Percentiles rank a stretch among this genome's conserved stretches.
Conservation (phyloP, 768 basidiomycete species). For the Boletus sp. region DNA sequence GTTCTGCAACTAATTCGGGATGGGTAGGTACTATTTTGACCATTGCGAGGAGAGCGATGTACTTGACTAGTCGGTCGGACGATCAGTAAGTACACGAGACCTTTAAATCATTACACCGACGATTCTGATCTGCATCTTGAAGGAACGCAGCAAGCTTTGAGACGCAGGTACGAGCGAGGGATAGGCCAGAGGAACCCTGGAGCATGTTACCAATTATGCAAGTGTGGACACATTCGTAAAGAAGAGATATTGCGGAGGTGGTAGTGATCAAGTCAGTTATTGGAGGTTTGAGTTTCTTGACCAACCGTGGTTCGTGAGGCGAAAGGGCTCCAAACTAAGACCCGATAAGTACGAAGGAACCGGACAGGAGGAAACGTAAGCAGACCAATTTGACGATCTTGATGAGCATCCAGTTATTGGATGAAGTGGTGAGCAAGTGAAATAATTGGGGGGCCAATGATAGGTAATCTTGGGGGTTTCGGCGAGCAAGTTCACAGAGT, state of each 20-base stretch:
- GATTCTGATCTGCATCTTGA: conserved; percentile 90
- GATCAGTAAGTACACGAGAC: conserved; percentile 14
- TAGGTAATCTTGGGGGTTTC: conserved; percentile 77
- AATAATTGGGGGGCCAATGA: conserved; percentile 90
- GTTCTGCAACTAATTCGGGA: conserved; percentile 83
- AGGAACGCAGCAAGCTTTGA: conserved; percentile 92
- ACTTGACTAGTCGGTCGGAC: conserved; percentile 69
- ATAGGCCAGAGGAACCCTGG: conserved; percentile 68
- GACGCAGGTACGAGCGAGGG: conserved; percentile 83
- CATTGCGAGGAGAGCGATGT: conserved; percentile 93
- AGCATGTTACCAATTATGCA: conserved; percentile 98
- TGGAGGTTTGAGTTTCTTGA: conserved; percentile 90
- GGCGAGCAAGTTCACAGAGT: conserved; percentile 85
- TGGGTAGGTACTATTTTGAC: conserved; percentile 94
- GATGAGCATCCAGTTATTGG: conserved; percentile 99
- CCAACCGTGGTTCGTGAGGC: conserved; percentile 88
- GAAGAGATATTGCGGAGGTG: conserved; percentile 89
- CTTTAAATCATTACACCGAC: conserved; percentile 48
- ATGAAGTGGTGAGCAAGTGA: conserved; percentile 86
- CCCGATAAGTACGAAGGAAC: not conserved
- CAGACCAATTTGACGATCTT: conserved; percentile 94
- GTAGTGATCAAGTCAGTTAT: conserved; percentile 95
- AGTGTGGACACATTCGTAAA: conserved; percentile 98
- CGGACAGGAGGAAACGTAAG: not conserved
- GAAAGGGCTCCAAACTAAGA: conserved; percentile 87